Evolutionary conservation across 352 stramenopile species (phyloP), one percentile per base, ranked within the genome.

Genomic region (Plasmopara halstedii): DNA sequence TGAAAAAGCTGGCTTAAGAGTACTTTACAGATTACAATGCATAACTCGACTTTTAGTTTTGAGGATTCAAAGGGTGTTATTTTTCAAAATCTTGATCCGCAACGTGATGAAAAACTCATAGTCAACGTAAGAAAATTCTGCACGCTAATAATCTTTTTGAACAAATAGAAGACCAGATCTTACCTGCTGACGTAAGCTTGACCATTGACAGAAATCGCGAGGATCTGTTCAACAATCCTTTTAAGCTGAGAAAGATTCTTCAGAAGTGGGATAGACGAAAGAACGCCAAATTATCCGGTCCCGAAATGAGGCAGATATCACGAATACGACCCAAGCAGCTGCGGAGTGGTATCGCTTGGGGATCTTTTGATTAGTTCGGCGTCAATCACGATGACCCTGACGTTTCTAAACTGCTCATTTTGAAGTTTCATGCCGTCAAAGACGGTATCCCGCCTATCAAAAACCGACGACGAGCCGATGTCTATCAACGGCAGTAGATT

Each of bases 221-320:
- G 2, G 70, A 85, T 43, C 46, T 88, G 22, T 52, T 88, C 1
- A 85, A 72, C 73, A 56, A 62, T 9, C 79, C 83, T 46, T 83
- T 86, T 54, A 73, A 85, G 25, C 61, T 58, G 6, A 50, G 64
- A n/a, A 58, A 61, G 14, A 86, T 86, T 37, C 35, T 81, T 3
- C 84, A 85, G 37, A 54, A 62, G 25, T 88, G 76, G 76, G 27
- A 58, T 15, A 50, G 62, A 14, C 54, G 61, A 17, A 78, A 73
- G 17, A 69, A 53, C 13, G 43, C 34, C 13, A 29, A 42, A 18
- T 64, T 47, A 11, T 39, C 46, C 3, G 14, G 50, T 15, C 34
- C 27, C 14, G 33, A 67, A 21, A 23, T 55, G 8, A 64, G 61
- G 26, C 18, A 62, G 26, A 27, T 70, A 2, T 88, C 44, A 67